These are phyloP conservation scores for Mycena galopus DNA, from an alignment of 768 basidiomycete species.

Conservation along the genomic window DNA sequence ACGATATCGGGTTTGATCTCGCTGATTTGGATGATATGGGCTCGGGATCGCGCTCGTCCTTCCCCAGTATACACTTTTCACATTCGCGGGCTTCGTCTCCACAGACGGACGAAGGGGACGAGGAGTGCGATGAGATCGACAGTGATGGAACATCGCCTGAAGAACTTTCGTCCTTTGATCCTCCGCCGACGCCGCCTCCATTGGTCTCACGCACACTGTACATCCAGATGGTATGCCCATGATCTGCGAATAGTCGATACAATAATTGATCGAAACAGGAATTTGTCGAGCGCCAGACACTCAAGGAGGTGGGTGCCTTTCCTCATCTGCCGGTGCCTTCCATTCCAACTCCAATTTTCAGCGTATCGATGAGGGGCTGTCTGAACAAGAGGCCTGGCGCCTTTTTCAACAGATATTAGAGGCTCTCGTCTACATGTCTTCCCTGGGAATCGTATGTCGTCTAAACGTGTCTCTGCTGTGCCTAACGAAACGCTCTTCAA, in stretches of 20 bases:
- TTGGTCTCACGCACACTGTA: constrained; percentile 76
- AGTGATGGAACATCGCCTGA: constrained; percentile 55
- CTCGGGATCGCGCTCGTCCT: constrained; percentile 70
- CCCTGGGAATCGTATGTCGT: constrained; percentile 80
- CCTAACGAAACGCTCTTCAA: constrained; percentile 35
- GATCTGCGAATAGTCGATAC: background rate
- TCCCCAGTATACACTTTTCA: constrained; percentile 90
- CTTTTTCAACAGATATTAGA: constrained; percentile 92
- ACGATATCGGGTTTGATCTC: constrained; percentile 76
- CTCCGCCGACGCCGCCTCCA: constrained; percentile 41
- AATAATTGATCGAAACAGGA: constrained; percentile 62
- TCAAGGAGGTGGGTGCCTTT: constrained; percentile 74
- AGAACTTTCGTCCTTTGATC: constrained; percentile 16
- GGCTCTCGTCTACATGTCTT: constrained; percentile 91
- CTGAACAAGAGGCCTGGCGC: constrained; percentile 90
- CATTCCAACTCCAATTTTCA: constrained; percentile 39
- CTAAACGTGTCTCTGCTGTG: background rate
- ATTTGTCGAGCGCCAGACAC: constrained; percentile 91
- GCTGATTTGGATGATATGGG: constrained; percentile 72
- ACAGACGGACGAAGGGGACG: constrained; percentile 54
- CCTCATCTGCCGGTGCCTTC: background rate
- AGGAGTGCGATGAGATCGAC: constrained; percentile 60
- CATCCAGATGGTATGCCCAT: constrained; percentile 88
- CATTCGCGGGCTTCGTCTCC: constrained; percentile 52
- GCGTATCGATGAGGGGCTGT: constrained; percentile 84